Base-by-base conservation (phyloP, 257 asterid genomes). In the Agastache rugosa region DNA sequence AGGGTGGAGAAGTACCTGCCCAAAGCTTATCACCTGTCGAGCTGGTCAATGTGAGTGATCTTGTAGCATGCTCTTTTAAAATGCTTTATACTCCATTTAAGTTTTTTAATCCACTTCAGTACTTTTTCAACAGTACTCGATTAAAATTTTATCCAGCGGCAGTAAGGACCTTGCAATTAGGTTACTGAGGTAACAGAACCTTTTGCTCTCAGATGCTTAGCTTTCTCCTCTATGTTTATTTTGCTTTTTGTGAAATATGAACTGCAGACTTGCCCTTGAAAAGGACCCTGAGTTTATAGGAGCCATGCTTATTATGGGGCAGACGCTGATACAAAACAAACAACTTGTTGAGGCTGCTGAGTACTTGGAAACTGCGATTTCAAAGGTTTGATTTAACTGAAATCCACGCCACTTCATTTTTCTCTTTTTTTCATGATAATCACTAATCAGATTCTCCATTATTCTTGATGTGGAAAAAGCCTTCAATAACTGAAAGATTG, bases 181-280 rank as follows among this genome's bases (percentile, higher is more conserved):
- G 75, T 69, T 83, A 19, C 78, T 93, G 71, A 88, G 93, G 98
- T 92, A 82, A 69, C 39, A 56, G 31, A 45, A 39, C 51, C 56
- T 67, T 78, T 66, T 31, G 39, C 7, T 56, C 67, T 27, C 20
- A 64, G 63, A 67, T 63, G 34, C 34, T 63, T 74, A 73, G 67
- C 58, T 79, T 75, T 65, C 48, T 50, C 82, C 60, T 84, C 72
- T 74, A 67, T 81, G 77, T 79, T 76, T 22, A 65, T 75, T 51
- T 77, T 78, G 67, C 69, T 67, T 82, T 59, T 27, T 15, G 16
- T 54, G 48, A 82, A 69, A 47, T 73, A 58, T 81, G 78, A 85
- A 75, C 83, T 86, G 80, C 96, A 95, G 98, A 82, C 84, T 95
- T 87, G 96, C 98, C 78, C 89, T 90, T 78, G 85, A 85, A 81